Base-by-base conservation (phyloP, 495 filamentous ascomycete genomes). In the Aspergillus biplanus region DNA sequence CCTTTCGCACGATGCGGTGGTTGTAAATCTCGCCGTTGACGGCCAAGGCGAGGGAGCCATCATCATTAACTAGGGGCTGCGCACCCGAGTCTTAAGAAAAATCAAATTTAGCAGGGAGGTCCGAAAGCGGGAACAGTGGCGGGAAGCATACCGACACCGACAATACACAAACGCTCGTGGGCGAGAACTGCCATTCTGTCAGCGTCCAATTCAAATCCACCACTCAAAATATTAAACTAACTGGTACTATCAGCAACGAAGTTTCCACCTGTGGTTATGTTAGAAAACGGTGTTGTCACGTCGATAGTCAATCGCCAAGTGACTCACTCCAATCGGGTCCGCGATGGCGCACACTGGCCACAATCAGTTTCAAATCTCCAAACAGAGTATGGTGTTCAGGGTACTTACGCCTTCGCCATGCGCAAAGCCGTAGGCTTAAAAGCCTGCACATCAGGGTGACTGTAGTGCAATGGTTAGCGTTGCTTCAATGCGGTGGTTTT, bases 11-110 rank as follows among this genome's bases (percentile, higher is more conserved):
- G 67, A 97, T 85, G 65, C 93, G 88, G 80, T 99, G 95, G 86
- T 99, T 99, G 84, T 99, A 99, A 75, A 99, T 99, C 78, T 99
- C 95, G 78, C 95, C 95, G 78, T 99, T 99, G 87, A 97, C 95
- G 62, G 95, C 95, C 54, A 99, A 86, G 61, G 92, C 88, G 65
- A 99, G 87, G 64, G 85, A 89, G 58, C 86, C 89, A 71, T 97
- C 93, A 57, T 92, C 87, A 82, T 91, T 98, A 77, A 95, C 88
- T 52, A 99, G 85, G 55, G 95, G 95, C 78, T 99, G 95, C 44
- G 95, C 95, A 70, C 95, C 95, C 70, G 88, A 91, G 78, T 97
- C 95, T 96, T 68, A 39, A 64, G 46, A 63, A 34, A 32, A 61
- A 61, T 65, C 75, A 71, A 63, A 55, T 48, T 58, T 56, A 63